phyloP scores from a whole-genome alignment of 2,329 filamentous ascomycete species.

The Akanthomyces lecanii region DNA sequence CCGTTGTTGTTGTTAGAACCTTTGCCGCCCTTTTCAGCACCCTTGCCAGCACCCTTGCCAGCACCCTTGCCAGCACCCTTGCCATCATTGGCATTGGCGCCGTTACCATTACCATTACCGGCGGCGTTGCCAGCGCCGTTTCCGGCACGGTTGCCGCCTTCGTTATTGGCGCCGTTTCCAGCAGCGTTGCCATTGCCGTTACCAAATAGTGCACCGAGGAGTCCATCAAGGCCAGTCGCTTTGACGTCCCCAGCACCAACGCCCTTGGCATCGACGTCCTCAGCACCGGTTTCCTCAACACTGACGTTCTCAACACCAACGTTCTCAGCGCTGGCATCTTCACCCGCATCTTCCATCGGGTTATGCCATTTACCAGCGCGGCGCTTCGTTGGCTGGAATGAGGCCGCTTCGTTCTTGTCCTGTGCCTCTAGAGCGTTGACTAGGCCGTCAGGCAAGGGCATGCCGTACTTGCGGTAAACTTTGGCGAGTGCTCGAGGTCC shows the following conservation, averaged over 20 bases:
- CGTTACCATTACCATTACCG: not conserved
- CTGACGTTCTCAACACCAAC: not conserved
- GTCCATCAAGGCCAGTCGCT: not conserved
- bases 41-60: not conserved
- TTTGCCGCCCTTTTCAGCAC: not conserved
- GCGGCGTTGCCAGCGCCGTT: not conserved
- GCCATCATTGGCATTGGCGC: not conserved
- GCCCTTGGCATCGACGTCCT: not conserved
- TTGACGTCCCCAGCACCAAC: not conserved
- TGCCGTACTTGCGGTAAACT: constrained; percentile 64
- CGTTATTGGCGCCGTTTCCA: not conserved
- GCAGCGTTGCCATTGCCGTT: not conserved
- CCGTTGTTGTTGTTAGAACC: constrained; percentile 10
- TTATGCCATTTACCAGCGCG: constrained; percentile 3
- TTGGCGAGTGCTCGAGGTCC: constrained; percentile 60
- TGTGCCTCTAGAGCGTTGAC: constrained; percentile 33
- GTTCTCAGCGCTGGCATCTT: not conserved
- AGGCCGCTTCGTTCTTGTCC: constrained; percentile 12
- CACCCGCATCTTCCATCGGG: not conserved
- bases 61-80: not conserved
- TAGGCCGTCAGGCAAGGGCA: constrained; percentile 43
- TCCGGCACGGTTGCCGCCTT: not conserved
- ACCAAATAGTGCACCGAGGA: not conserved
- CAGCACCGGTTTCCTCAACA: not conserved
- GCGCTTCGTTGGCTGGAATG: constrained; percentile 13